Evolutionary conservation across 345 rosid species (phyloP).

Genomic region (Balakata baccata): DNA sequence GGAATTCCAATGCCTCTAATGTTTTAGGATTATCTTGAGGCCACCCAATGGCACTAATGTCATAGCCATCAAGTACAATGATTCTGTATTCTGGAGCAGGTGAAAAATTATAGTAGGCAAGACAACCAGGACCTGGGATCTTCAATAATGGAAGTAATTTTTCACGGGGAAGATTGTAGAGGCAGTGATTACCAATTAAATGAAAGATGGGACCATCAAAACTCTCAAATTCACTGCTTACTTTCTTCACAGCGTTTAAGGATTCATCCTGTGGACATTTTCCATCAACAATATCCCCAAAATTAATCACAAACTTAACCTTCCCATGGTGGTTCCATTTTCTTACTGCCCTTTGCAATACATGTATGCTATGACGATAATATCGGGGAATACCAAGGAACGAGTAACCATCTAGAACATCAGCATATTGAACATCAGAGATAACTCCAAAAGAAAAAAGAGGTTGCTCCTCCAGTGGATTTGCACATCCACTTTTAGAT

Average conservation of each 20-base stretch:
- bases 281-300: conserved; percentile 90
- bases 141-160: conserved; percentile 68
- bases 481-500: conserved; percentile 35
- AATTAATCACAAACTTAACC: conserved; percentile 64
- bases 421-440: conserved; percentile 87
- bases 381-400: conserved; percentile 80
- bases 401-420: conserved; percentile 81
- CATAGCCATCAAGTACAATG: conserved; percentile 81
- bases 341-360: conserved; percentile 68
- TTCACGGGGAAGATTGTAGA: conserved; percentile 86
- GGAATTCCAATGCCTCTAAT: conserved; percentile 60
- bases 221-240: conserved; percentile 52
- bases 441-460: conserved; percentile 88
- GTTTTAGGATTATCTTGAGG: conserved; percentile 68
- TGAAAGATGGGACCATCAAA: conserved; percentile 74
- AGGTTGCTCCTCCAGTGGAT: conserved; percentile 42
- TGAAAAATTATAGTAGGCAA: conserved; percentile 83
- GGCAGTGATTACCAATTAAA: conserved; percentile 92
- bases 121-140: conserved; percentile 43
- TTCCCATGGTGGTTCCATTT: conserved; percentile 61
- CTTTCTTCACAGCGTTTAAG: conserved; percentile 45
- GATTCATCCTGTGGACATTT: conserved; percentile 72
- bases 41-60: conserved; percentile 87
- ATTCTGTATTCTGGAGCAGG: conserved; percentile 65
- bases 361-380: conserved; percentile 70